Percentiles rank a stretch among this genome's conserved stretches.
These are phyloP conservation scores for Saccharomycopsis sp. DNA, from an alignment of 805 yeast species.

Conservation along the genomic window DNA sequence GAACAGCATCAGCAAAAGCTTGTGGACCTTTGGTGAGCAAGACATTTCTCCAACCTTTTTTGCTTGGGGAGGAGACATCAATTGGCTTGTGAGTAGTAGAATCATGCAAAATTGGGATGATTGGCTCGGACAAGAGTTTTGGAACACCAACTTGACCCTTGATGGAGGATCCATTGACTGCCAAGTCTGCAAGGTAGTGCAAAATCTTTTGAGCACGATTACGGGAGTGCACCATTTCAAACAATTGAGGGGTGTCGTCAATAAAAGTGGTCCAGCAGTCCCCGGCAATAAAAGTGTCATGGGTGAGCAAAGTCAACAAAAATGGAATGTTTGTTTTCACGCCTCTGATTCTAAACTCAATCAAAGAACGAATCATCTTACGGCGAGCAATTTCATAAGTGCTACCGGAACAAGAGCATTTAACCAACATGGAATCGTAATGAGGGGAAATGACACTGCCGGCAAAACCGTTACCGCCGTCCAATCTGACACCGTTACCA, in stretches of 20 bases:
- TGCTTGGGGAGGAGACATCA: constrained; percentile 44
- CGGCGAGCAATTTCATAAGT: constrained; percentile 95
- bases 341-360: constrained; percentile 98
- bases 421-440: constrained; percentile 96
- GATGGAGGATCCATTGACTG: constrained; percentile 93
- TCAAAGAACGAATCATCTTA: constrained; percentile 93
- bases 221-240: constrained; percentile 89
- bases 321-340: constrained; percentile 98
- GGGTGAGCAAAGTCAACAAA: constrained; percentile 80
- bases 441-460: constrained; percentile 96
- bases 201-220: constrained; percentile 94
- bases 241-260: constrained; percentile 94
- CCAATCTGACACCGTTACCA: constrained; percentile 98
- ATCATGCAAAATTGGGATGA: constrained; percentile 64
- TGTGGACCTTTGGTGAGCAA: constrained; percentile 81
- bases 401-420: constrained; percentile 95
- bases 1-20: constrained; percentile 80
- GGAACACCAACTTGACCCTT: constrained; percentile 95
- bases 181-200: constrained; percentile 84
- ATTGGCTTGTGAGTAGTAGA: constrained; percentile 51
- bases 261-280: constrained; percentile 97
- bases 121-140: constrained; percentile 65
- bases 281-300: constrained; percentile 78
- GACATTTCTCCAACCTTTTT: constrained; percentile 88
- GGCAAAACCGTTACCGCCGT: constrained; percentile 97